Percentiles rank a stretch among this genome's conserved stretches.
phyloP scores from a whole-genome alignment of 2,329 filamentous ascomycete species.

The Chaetomium sp. region DNA sequence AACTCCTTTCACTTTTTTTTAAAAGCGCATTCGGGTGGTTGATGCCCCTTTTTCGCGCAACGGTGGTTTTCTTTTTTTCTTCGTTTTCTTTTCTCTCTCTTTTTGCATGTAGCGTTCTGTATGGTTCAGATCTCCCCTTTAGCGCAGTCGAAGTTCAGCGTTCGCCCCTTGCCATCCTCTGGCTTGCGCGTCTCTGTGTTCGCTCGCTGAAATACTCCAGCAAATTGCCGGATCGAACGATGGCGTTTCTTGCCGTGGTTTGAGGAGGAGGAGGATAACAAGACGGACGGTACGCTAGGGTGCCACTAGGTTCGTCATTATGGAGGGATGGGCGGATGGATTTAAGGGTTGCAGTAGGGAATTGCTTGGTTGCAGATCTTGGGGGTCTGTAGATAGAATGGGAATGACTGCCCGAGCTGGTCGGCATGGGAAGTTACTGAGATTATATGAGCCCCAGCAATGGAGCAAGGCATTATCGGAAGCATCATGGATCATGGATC shows the following conservation, averaged over 20 bases:
- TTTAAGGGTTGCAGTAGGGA: not conserved
- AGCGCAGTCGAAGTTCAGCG: conserved; percentile 9
- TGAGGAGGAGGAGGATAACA: not conserved
- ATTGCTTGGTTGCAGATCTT: not conserved
- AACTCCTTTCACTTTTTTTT: not conserved
- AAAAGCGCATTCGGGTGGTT: not conserved
- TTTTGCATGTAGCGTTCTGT: conserved; percentile 8
- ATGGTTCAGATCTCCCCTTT: conserved; percentile 6
- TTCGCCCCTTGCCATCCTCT: not conserved
- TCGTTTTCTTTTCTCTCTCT: not conserved
- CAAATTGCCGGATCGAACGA: conserved; percentile 1
- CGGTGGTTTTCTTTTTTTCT: not conserved
- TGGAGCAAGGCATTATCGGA: conserved; percentile 9
- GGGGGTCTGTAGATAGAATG: conserved; percentile 15
- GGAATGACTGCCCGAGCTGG: conserved; percentile 1
- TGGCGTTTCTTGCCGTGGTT: not conserved
- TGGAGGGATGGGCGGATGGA: not conserved
- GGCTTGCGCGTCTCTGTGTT: conserved; percentile 14
- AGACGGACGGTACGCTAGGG: not conserved
- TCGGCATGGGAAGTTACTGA: not conserved
- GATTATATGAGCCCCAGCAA: conserved; percentile 10
- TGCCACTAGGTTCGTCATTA: not conserved
- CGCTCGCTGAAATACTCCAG: conserved; percentile 18
- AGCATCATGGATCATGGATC: conserved; percentile 7
- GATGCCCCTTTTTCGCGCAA: not conserved